Percentiles rank a stretch among this genome's conserved stretches.
These are phyloP conservation scores for Croton laevigatus DNA, from an alignment of 441 rosid species.

Conservation along the genomic window DNA sequence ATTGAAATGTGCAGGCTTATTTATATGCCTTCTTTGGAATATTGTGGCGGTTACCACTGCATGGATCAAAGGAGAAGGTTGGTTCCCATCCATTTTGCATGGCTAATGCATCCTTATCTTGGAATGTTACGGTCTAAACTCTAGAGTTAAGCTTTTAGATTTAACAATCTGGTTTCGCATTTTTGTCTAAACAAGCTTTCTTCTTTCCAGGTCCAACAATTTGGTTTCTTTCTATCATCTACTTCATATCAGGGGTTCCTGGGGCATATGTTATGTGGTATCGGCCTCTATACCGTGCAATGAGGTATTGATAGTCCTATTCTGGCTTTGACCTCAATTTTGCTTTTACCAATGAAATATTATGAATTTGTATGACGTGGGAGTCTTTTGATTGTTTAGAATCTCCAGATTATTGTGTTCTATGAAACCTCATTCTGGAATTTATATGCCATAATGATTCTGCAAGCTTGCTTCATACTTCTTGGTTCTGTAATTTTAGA, in stretches of 20 bases:
- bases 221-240: constrained; percentile 95
- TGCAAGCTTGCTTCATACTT: not conserved
- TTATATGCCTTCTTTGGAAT: constrained; percentile 85
- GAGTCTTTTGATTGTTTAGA: not conserved
- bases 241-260: constrained; percentile 87
- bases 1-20: constrained; percentile 53
- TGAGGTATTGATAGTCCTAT: constrained; percentile 55
- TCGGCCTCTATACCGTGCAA: constrained; percentile 95
- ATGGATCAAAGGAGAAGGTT: constrained; percentile 97
- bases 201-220: constrained; percentile 69
- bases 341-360: not conserved
- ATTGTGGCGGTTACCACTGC: constrained; percentile 81
- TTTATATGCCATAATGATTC: constrained; percentile 4
- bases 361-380: not conserved
- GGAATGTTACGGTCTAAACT: not conserved
- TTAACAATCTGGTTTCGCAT: not conserved
- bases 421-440: not conserved
- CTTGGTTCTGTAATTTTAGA: not conserved
- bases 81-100: constrained; percentile 8
- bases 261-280: constrained; percentile 93
- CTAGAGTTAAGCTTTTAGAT: not conserved
- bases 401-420: not conserved
- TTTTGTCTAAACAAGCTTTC: constrained; percentile 21
- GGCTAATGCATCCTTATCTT: constrained; percentile 12
- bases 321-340: not conserved